Evolutionary conservation across 768 basidiomycete genomes (phyloP).

Genomic region (Wakefieldia striispora): DNA sequence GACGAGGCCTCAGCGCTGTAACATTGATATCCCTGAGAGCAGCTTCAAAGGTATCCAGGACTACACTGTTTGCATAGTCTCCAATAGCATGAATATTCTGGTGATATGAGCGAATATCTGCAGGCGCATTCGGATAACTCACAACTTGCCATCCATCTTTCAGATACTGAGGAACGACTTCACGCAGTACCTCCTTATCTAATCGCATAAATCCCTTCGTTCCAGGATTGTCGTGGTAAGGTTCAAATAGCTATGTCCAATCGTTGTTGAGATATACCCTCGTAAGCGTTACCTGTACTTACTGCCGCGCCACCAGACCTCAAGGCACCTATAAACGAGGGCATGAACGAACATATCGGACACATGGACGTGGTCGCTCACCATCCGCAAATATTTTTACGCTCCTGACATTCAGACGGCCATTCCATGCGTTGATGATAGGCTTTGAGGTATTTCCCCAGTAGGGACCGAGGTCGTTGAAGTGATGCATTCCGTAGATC

Average conservation of each 20-base stretch:
- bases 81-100: slow-evolving; percentile 89
- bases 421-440: slow-evolving; percentile 56
- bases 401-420: slow-evolving; percentile 66
- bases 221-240: slow-evolving; percentile 75
- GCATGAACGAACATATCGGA: neutral
- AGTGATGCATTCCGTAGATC: slow-evolving; percentile 75
- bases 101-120: neutral
- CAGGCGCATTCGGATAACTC: slow-evolving; percentile 28
- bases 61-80: slow-evolving; percentile 82
- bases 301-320: slow-evolving; percentile 90
- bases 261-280: neutral
- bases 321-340: slow-evolving; percentile 64
- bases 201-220: slow-evolving; percentile 79
- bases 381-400: slow-evolving; percentile 76
- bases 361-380: slow-evolving; percentile 3
- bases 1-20: slow-evolving; percentile 65
- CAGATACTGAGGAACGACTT: slow-evolving; percentile 67
- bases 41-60: slow-evolving; percentile 79
- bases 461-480: slow-evolving; percentile 62
- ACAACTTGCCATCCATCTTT: slow-evolving; percentile 91
- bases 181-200: slow-evolving; percentile 55
- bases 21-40: slow-evolving; percentile 61
- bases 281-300: slow-evolving; percentile 19
- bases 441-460: slow-evolving; percentile 68
- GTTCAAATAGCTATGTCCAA: slow-evolving; percentile 61